Evolutionary conservation across 225 moss, liverwort and hornwort genomes (phyloP).

Genomic region (Asterella californica): DNA sequence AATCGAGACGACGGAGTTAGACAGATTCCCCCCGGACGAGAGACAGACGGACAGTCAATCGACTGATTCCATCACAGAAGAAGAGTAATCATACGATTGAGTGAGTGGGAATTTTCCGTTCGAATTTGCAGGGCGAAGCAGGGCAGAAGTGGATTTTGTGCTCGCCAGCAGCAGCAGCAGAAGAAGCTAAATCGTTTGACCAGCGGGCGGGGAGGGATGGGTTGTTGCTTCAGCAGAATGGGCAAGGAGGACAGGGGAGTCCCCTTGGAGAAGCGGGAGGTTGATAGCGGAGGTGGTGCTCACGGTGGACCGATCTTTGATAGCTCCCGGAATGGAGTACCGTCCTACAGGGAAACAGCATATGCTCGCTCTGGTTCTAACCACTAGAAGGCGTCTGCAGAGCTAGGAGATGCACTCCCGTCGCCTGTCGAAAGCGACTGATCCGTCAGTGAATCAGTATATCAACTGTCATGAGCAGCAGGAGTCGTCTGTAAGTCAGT

Average conservation of each 20-base stretch:
- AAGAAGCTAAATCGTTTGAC: background rate
- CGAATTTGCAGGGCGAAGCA: too few relatives aligned
- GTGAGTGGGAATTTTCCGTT: background rate
- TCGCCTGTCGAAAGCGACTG: background rate
- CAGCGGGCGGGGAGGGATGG: background rate
- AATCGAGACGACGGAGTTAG: too few relatives aligned
- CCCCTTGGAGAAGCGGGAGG: background rate
- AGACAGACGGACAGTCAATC: background rate
- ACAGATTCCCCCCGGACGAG: too few relatives aligned
- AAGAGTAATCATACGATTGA: too few relatives aligned
- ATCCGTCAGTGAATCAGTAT: background rate
- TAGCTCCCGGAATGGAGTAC: background rate
- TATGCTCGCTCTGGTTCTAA: background rate
- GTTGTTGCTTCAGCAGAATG: constrained; percentile 13
- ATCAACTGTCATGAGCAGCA: too few relatives aligned
- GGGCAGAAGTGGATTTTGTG: background rate
- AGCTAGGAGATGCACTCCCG: background rate
- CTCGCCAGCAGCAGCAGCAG: background rate
- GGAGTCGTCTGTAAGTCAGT: too few relatives aligned
- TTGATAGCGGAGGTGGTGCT: constrained; percentile 12
- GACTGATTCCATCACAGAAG: background rate
- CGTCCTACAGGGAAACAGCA: background rate
- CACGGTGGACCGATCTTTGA: constrained; percentile 2
- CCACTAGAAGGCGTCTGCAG: too few relatives aligned
- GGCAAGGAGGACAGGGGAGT: background rate